These are phyloP conservation scores for Thinopyrum elongatum DNA, from an alignment of 176 grass and related monocot species.

Conservation along the genomic window DNA sequence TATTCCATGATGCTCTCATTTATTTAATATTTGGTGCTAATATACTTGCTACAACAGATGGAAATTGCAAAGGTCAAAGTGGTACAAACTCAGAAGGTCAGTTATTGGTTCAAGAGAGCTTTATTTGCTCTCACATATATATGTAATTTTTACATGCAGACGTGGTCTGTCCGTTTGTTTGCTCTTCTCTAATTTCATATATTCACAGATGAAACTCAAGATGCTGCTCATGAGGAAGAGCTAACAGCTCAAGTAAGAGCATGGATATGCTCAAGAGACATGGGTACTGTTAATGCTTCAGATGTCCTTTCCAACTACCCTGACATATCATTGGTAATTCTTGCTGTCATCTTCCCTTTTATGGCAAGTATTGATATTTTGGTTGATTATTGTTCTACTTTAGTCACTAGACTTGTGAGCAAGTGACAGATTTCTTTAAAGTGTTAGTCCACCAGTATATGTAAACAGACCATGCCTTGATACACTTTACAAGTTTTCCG, in stretches of 20 bases:
- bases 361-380: neutral
- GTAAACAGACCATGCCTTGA: slow-evolving; percentile 12
- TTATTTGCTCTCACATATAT: slow-evolving; percentile 10
- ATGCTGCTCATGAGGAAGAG: slow-evolving; percentile 76
- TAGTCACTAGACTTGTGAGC: neutral
- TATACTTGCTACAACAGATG: slow-evolving; percentile 37
- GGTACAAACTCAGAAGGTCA: slow-evolving; percentile 80
- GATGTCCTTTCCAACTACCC: slow-evolving; percentile 81
- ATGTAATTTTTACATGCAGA: slow-evolving; percentile 2
- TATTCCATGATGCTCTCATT: slow-evolving; percentile 15
- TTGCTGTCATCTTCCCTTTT: slow-evolving; percentile 5
- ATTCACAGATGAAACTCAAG: slow-evolving; percentile 89
- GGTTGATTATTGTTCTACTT: slow-evolving; percentile 14
- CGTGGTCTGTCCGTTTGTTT: neutral
- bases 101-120: slow-evolving; percentile 17
- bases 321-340: slow-evolving; percentile 67
- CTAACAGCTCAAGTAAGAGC: slow-evolving; percentile 59
- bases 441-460: neutral
- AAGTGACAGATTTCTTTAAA: neutral
- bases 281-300: slow-evolving; percentile 49
- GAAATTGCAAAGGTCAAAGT: slow-evolving; percentile 46
- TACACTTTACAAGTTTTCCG: slow-evolving; percentile 3
- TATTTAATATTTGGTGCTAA: slow-evolving; percentile 42
- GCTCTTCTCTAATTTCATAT: slow-evolving; percentile 23
- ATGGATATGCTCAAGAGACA: slow-evolving; percentile 71